Evolutionary conservation across 78 protist species (phyloP), one percentile per base, ranked within the genome.

Genomic region (Diacronema lutheri): DNA sequence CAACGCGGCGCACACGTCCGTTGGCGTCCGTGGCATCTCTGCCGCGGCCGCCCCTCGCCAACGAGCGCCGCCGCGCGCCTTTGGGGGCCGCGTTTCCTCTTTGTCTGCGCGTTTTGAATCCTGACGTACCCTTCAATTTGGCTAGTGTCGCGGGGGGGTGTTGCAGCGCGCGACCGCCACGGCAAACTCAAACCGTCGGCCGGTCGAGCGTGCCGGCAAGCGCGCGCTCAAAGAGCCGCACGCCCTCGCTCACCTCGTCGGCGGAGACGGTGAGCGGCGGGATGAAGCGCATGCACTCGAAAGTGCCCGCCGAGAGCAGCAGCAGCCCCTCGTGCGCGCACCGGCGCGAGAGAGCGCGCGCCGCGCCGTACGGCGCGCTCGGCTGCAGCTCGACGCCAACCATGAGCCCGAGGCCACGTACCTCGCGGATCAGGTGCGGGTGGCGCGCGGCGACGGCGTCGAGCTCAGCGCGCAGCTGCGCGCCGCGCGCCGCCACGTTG

Each of bases 341-440:
- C 16, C 73, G 35, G 25, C 4, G 58, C 37, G 61, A 1, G 33
- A 90, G 38, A 6, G 4, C 19, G 19, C 41, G 14, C 16, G 90
- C 69, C 13, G 61, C 31, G 33, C 89, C 86, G 33, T 1, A 44
- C 21, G 80, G 85, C 61, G 50, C 46, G 65, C 33, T 78, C 14
- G 13, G 7, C 66, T 72, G 69, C 66, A 86, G 55, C 55, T 92
- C 92, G 9, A 88, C 0, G 21, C 91, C 94, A 57, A 92, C 66
- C 94, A 92, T 92, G n/a, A 92, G 84, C 5, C 94, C 94, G 35
- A 26, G 44, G 25, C 94, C 94, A 0, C 94, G 77, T 19, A 89
- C 79, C 35, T 92, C 94, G 25, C 33, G 9, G 26, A 44, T 7
- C 16, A 44, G 3, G 50, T 44, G 50, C 50, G 50, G 50, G 50